Evolutionary conservation across 2,329 filamentous ascomycete genomes (phyloP), one percentile per base, ranked within the genome.

Genomic region (Paraconiothyrium sp.): DNA sequence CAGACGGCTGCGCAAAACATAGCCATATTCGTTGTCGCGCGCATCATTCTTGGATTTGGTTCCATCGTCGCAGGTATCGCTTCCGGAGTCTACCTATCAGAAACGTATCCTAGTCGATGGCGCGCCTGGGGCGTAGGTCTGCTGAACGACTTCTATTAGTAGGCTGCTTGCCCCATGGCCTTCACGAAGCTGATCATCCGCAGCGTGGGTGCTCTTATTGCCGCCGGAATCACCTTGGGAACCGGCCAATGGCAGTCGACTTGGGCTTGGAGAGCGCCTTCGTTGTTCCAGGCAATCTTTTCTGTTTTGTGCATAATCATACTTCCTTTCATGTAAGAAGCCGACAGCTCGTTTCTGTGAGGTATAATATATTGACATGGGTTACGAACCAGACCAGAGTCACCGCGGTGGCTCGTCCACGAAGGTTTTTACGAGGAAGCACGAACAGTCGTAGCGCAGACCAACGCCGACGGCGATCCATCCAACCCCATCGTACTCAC

Each of bases 41-140:
- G 57, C n/a, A 79, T 85, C 22, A 74, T 85, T 4, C 70, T 86
- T 2, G 84, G 84, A 0, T 76, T 84, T 39, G 84, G 84, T 3
- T 73, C 69, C 4, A 78, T 76, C 2, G 68, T 83, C 9, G 79
- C 81, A 1, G 79, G 77, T 13, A 78, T 83, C 20, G 81, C 82
- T 1, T 83, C 78, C 1, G 78, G 78, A 0, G 81, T 84, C 0
- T 84, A 84, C 55, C 76, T 87, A 3, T 80, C 81, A 1, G 85
- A 87, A 71, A 82, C 81, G 0, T 83, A 84, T 56, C 78, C 83
- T 0, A 54, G 35, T 79, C 71, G 76, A 10, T 83, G 79, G 75
- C 76, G 83, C n/a, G 80, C 78, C 9, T 82, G 80, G 79, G 80
- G 79, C 3, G 74, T 81, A 1, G 81, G 80, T 0, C 39, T 82